These are phyloP conservation scores for Aspergillus pseudonomiae DNA, from an alignment of 2,329 filamentous ascomycete genomes.

Conservation along the genomic window DNA sequence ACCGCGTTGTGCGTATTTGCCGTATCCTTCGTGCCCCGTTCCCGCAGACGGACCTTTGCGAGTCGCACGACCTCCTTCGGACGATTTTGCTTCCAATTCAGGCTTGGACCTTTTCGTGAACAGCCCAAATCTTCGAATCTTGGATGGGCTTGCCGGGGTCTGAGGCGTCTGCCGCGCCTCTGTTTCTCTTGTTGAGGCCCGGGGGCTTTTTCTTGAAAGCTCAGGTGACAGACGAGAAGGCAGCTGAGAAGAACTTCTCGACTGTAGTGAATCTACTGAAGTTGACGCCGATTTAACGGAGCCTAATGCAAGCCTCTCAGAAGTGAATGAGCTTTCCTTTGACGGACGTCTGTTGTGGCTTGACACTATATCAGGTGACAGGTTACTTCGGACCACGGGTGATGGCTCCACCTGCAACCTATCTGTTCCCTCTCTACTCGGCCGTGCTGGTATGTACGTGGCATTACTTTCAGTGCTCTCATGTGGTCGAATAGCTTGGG, in stretches of 20 bases:
- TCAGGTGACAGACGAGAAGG: slow-evolving; percentile 39
- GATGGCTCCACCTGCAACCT: slow-evolving; percentile 60
- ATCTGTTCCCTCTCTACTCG: slow-evolving; percentile 70
- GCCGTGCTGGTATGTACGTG: slow-evolving; percentile 58
- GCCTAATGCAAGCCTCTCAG: slow-evolving; percentile 31
- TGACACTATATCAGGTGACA: slow-evolving; percentile 50
- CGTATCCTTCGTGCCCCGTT: slow-evolving; percentile 80
- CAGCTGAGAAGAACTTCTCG: slow-evolving; percentile 34
- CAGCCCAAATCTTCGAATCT: slow-evolving; percentile 71
- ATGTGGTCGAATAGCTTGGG: not conserved
- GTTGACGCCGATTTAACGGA: slow-evolving; percentile 37
- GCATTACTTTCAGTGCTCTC: slow-evolving; percentile 10
- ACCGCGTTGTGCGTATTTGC: slow-evolving; percentile 50
- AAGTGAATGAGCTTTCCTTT: slow-evolving; percentile 44
- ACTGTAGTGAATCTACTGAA: slow-evolving; percentile 44
- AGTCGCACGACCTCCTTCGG: slow-evolving; percentile 55
- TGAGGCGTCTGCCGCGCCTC: slow-evolving; percentile 25
- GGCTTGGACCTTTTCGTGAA: slow-evolving; percentile 75
- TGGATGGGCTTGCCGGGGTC: slow-evolving; percentile 31
- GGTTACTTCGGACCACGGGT: slow-evolving; percentile 60
- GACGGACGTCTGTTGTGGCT: slow-evolving; percentile 57
- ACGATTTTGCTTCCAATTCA: slow-evolving; percentile 49
- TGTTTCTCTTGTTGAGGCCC: slow-evolving; percentile 41
- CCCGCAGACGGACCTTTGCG: slow-evolving; percentile 84
- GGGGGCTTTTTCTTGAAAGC: slow-evolving; percentile 32